Percentiles rank a stretch among this genome's conserved stretches.
Evolutionary conservation across 176 grass and related monocot species (phyloP).

Genomic region (Dactylis glomerata): DNA sequence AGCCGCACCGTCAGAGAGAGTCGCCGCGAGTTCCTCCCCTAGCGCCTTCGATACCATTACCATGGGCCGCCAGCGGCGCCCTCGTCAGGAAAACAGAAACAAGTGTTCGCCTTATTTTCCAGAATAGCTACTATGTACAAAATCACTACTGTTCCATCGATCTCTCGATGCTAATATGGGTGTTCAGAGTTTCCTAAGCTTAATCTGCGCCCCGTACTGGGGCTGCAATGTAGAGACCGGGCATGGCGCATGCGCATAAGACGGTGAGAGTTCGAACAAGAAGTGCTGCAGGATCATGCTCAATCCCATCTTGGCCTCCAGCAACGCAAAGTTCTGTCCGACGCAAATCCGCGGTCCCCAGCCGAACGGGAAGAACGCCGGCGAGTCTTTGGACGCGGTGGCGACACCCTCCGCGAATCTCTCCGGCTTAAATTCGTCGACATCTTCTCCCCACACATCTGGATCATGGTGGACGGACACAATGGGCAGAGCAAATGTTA

Average conservation of each 20-base stretch:
- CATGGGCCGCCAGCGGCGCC: no score
- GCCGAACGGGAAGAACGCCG: constrained; percentile 50
- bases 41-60: no score
- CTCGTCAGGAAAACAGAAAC: no score
- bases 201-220: constrained; percentile 59
- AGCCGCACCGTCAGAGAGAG: no score
- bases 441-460: constrained; percentile 60
- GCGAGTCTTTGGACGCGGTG: constrained; percentile 43
- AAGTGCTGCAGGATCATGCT: constrained; percentile 58
- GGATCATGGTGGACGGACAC: constrained; percentile 56
- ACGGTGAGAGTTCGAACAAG: constrained; percentile 60
- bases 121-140: not conserved
- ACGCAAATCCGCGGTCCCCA: constrained; percentile 48
- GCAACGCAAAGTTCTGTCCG: constrained; percentile 62
- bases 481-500: constrained; percentile 23
- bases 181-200: constrained; percentile 19
- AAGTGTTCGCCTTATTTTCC: not conserved
- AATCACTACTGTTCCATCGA: not conserved
- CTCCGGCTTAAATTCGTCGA: constrained; percentile 46
- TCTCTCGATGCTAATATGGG: not conserved
- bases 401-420: constrained; percentile 61
- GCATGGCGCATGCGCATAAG: constrained; percentile 45
- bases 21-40: no score
- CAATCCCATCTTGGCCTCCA: constrained; percentile 67
- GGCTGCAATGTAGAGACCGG: constrained; percentile 45